Conservation (phyloP, 2,329 filamentous ascomycete genomes). For the Curvularia sp. region DNA sequence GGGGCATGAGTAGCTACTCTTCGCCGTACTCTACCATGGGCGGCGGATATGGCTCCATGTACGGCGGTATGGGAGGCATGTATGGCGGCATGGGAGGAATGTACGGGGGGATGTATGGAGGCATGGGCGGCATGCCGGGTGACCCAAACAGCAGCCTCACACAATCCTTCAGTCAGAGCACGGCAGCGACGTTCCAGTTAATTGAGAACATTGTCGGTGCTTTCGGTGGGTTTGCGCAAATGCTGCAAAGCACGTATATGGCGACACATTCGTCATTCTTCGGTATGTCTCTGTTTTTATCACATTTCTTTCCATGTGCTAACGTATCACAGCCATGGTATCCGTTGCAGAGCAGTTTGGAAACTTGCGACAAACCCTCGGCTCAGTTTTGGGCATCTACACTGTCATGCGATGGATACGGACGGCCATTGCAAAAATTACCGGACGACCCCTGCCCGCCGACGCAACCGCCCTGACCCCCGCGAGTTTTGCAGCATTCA, state of each 20-base stretch:
- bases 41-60: conserved; percentile 51
- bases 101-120: conserved; percentile 58
- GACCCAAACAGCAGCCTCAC: conserved; percentile 90
- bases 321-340: conserved; percentile 75
- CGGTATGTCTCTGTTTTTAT: conserved; percentile 64
- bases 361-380: conserved; percentile 89
- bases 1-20: conserved; percentile 61
- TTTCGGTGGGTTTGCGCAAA: conserved; percentile 97
- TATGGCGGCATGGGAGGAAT: conserved; percentile 46
- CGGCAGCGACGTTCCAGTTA: conserved; percentile 96
- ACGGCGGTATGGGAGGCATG: conserved; percentile 49
- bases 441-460: conserved; percentile 86
- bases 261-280: conserved; percentile 99
- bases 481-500: conserved; percentile 87
- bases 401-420: conserved; percentile 94
- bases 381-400: conserved; percentile 93
- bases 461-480: conserved; percentile 88
- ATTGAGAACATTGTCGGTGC: conserved; percentile 96
- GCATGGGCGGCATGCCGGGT: conserved; percentile 51
- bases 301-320: conserved; percentile 9
- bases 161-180: conserved; percentile 93
- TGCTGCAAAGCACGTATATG: conserved; percentile 99
- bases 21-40: conserved; percentile 64
- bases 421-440: conserved; percentile 88
- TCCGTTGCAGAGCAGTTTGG: conserved; percentile 97